A percentile compares a stretch with the other conserved stretches of the same genome.
phyloP scores from a whole-genome alignment of 2,329 filamentous ascomycete species.

The Arthrobotrys pseudoclavata region DNA sequence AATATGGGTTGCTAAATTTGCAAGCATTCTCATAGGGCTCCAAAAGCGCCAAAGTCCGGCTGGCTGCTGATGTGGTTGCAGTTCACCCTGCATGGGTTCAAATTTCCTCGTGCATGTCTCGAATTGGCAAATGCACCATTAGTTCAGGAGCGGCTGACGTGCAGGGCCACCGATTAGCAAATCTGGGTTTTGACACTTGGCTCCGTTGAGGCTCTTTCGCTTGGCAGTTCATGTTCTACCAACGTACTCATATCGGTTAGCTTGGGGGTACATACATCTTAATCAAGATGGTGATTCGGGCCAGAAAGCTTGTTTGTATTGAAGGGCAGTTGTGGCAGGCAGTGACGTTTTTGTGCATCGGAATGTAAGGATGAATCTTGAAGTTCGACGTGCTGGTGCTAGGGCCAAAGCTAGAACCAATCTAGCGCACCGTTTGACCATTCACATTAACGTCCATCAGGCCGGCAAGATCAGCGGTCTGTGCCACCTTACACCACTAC shows the following conservation, averaged over 20 bases:
- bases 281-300: background rate
- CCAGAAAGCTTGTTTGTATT: background rate
- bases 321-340: background rate
- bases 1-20: conserved; percentile 4
- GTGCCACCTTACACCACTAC: background rate
- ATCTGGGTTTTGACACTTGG: conserved; percentile 35
- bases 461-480: conserved; percentile 1
- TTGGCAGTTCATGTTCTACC: conserved; percentile 7
- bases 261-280: background rate
- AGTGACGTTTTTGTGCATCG: background rate
- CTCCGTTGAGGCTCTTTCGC: conserved; percentile 33
- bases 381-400: conserved; percentile 4
- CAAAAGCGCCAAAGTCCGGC: background rate
- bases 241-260: background rate
- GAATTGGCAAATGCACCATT: conserved; percentile 54
- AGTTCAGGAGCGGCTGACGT: conserved; percentile 50
- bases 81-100: conserved; percentile 47
- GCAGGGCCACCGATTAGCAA: conserved; percentile 34
- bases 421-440: background rate
- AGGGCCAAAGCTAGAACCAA: background rate
- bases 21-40: conserved; percentile 8
- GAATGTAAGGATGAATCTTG: conserved; percentile 14
- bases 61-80: conserved; percentile 30
- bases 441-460: background rate
- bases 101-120: conserved; percentile 54